A percentile compares a stretch with the other conserved stretches of the same genome.
Conservation (phyloP, 352 stramenopile species). For the Aphanomyces invadans region DNA sequence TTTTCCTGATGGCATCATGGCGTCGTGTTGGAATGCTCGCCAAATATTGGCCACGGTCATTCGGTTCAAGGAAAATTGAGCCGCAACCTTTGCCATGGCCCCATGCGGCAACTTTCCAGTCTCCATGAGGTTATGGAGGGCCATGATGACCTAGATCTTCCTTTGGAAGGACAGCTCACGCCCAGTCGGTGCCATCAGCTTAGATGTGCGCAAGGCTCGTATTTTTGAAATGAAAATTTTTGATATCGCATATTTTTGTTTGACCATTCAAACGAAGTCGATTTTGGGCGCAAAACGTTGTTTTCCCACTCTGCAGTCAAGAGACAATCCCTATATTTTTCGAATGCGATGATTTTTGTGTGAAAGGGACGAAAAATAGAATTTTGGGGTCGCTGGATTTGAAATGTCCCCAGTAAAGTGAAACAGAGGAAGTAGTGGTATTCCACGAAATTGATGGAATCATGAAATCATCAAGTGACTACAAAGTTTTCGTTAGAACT, state of each 20-base stretch:
- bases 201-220: not conserved
- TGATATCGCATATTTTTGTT: not conserved
- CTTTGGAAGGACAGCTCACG: not conserved
- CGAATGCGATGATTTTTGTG: too few species aligned
- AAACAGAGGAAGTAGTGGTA: too few species aligned
- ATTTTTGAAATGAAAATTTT: too few species aligned
- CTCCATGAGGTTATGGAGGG: not conserved
- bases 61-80: not conserved
- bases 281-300: not conserved
- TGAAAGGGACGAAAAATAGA: too few species aligned
- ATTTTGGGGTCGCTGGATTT: too few species aligned
- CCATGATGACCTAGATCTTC: not conserved
- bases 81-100: not conserved
- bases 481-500: too few species aligned
- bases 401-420: too few species aligned
- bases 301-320: not conserved
- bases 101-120: not conserved
- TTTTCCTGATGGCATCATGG: not conserved
- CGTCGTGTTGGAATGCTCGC: not conserved
- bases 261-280: not conserved
- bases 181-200: not conserved
- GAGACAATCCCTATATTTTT: not conserved
- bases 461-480: too few species aligned
- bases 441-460: too few species aligned
- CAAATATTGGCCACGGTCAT: not conserved